A percentile compares a stretch with the other conserved stretches of the same genome.
These are phyloP conservation scores for Paraleonurus japonicus DNA, from an alignment of 257 asterid genomes.

Conservation along the genomic window DNA sequence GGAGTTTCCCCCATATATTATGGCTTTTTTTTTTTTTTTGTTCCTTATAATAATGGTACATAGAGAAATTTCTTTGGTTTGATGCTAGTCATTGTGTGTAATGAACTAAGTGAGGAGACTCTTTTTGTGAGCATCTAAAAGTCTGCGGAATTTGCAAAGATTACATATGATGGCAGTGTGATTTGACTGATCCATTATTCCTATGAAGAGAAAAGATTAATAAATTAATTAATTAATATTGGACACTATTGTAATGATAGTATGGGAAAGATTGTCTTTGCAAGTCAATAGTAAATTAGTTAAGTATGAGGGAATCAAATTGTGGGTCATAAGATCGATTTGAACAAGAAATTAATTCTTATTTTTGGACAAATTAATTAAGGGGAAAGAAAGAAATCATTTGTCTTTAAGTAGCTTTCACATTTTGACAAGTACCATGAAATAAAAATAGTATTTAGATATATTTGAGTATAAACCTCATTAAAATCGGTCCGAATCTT, in stretches of 20 bases:
- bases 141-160: slow-evolving; percentile 21
- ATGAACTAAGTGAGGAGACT: slow-evolving; percentile 30
- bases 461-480: too few species aligned
- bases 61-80: slow-evolving; percentile 32
- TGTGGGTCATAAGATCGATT: slow-evolving; percentile 1
- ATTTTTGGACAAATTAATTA: neutral
- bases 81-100: slow-evolving; percentile 29
- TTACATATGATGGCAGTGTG: slow-evolving; percentile 13
- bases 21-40: slow-evolving; percentile 18
- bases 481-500: too few species aligned
- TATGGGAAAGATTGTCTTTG: neutral
- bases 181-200: slow-evolving; percentile 29
- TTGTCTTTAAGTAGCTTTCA: neutral
- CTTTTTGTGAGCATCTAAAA: slow-evolving; percentile 37
- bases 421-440: neutral
- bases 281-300: neutral
- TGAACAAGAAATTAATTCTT: neutral
- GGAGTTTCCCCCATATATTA: slow-evolving; percentile 29
- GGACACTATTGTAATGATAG: neutral
- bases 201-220: neutral
- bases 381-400: neutral
- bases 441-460: too few species aligned
- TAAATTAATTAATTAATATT: neutral
- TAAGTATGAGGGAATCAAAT: neutral
- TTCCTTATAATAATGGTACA: slow-evolving; percentile 17